These are phyloP conservation scores for Clitopilus passeckerianus DNA, from an alignment of 768 basidiomycete genomes.

Conservation along the genomic window DNA sequence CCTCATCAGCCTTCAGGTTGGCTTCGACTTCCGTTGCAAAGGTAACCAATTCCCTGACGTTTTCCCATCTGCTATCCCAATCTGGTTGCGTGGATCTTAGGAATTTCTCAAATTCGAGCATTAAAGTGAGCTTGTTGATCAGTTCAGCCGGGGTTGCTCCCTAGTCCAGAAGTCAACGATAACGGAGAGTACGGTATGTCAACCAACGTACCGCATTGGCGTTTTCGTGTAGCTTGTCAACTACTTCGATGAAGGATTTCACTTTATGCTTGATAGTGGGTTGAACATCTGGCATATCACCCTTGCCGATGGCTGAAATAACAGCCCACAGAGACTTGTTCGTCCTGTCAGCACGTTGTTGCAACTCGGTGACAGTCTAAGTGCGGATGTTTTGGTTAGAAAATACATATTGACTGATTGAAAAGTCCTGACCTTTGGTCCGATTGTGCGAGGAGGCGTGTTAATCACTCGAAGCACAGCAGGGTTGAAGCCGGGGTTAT, in stretches of 20 bases:
- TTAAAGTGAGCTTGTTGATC: constrained; percentile 50
- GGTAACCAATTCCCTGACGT: constrained; percentile 80
- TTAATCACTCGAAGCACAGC: constrained; percentile 74
- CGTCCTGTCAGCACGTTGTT: constrained; percentile 43
- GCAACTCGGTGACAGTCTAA: constrained; percentile 60
- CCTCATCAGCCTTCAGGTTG: constrained; percentile 9
- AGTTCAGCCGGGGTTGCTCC: constrained; percentile 58
- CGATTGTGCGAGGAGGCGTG: constrained; percentile 65
- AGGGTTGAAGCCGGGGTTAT: constrained; percentile 63
- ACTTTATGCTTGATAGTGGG: constrained; percentile 63
- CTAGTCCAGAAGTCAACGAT: constrained; percentile 25
- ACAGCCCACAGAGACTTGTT: constrained; percentile 53
- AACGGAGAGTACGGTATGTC: not conserved
- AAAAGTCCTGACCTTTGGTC: constrained; percentile 57
- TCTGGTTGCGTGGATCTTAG: constrained; percentile 70
- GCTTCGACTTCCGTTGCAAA: constrained; percentile 59
- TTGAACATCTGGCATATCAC: constrained; percentile 58
- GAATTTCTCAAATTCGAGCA: constrained; percentile 63
- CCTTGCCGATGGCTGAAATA: constrained; percentile 60
- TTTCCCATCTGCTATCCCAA: constrained; percentile 77
- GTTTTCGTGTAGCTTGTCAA: constrained; percentile 45
- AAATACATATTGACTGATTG: not conserved
- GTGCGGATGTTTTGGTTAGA: not conserved
- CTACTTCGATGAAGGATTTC: constrained; percentile 49
- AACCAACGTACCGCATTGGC: constrained; percentile 41